Base-by-base conservation (phyloP, 768 basidiomycete species). In the Hygrocybe punicea region DNA sequence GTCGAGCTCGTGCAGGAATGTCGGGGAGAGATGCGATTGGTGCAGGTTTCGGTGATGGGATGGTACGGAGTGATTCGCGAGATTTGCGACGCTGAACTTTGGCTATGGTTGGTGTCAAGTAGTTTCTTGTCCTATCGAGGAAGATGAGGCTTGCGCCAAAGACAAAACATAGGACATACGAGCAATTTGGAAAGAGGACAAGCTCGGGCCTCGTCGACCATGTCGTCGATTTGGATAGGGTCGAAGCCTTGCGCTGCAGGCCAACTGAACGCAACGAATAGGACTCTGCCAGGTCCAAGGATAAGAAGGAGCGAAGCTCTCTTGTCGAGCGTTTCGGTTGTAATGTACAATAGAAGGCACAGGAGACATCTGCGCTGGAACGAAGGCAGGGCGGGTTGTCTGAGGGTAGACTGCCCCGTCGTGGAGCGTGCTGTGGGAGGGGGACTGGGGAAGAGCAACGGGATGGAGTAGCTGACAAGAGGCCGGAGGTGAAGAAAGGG, bases 401-500 rank as follows among this genome's bases (percentile, higher is more conserved):
- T 14, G 71, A 69, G 48, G 75, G 76, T 10, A 76, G 66, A 67
- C 71, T 74, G 29, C 74, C 75, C 53, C 76, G 52, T 24, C 72
- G 63, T 21, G 63, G 66, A 24, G 4, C 57, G 61, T 8, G 56
- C 59, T 10, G 39, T 24, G 40, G 44, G 13, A 48, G 25, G 33
- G 57, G 53, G 29, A 29, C 29, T 4, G 29, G 29, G 36, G 54
- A 55, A 16, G 58, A 55, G 24, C 65, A 50, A 51, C 50, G 17
- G 9, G 64, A 60, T 17, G 68, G 66, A 42, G 59, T 57, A 35
- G 76, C 74, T 13, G 77, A 77, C 36, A 84, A 71, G 37, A 84
- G 75, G 42, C 84, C 85, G 4, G 78, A 81, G 4, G 81, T 86
- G 80, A 87, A 87, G 71, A 86, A 81, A 42, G 82, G 78, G 0